phyloP scores from a whole-genome alignment of 805 yeast genomes.

The Metschnikowia borealis region DNA sequence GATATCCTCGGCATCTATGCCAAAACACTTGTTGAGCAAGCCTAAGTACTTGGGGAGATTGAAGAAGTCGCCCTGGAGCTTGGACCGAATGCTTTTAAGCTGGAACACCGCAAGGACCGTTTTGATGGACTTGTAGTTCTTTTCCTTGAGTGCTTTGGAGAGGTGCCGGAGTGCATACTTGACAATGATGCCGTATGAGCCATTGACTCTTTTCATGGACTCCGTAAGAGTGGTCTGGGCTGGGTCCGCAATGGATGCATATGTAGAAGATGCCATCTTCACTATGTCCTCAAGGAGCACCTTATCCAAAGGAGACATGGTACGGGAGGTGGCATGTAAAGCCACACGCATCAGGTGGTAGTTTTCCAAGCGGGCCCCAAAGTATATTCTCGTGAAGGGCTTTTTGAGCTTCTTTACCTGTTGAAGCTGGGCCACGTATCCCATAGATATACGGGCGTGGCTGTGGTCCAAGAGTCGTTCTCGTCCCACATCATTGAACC shows the following conservation, averaged over 20 bases:
- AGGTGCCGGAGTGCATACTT: slow-evolving; percentile 47
- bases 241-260: slow-evolving; percentile 60
- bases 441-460: slow-evolving; percentile 53
- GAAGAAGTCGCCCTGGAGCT: slow-evolving; percentile 54
- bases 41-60: slow-evolving; percentile 46
- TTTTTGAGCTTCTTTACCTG: slow-evolving; percentile 59
- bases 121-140: slow-evolving; percentile 53
- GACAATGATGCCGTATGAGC: slow-evolving; percentile 56
- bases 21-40: slow-evolving; percentile 51
- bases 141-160: slow-evolving; percentile 43
- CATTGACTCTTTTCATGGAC: slow-evolving; percentile 65
- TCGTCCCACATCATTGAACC: slow-evolving; percentile 78
- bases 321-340: slow-evolving; percentile 67
- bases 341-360: slow-evolving; percentile 73
- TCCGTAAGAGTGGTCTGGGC: slow-evolving; percentile 68
- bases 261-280: slow-evolving; percentile 61
- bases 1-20: slow-evolving; percentile 53
- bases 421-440: slow-evolving; percentile 56
- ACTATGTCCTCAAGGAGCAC: slow-evolving; percentile 63
- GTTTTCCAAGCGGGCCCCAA: slow-evolving; percentile 70
- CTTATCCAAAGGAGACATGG: slow-evolving; percentile 63
- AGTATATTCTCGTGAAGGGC: slow-evolving; percentile 70
- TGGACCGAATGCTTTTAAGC: slow-evolving; percentile 53
- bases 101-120: slow-evolving; percentile 60
- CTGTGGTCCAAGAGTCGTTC: slow-evolving; percentile 59